A percentile compares a stretch with the other conserved stretches of the same genome.
phyloP scores from a whole-genome alignment of 139 green algal species.

The Haematococcus sp. region DNA sequence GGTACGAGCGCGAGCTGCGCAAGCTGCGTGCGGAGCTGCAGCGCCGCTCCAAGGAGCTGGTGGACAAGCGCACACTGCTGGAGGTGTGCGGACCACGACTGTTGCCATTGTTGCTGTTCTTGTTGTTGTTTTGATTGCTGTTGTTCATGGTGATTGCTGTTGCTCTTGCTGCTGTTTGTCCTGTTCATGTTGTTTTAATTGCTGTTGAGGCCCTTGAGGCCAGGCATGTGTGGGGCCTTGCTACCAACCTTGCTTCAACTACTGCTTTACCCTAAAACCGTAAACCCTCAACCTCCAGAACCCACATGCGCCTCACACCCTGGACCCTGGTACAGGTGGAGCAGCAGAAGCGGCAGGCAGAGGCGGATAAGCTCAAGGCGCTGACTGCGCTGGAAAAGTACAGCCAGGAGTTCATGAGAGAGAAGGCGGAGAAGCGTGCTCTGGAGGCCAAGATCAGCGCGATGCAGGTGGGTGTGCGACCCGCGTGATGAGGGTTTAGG shows the following conservation, averaged over 20 bases:
- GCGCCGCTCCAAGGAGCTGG: conserved; percentile 74
- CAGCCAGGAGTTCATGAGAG: conserved; percentile 81
- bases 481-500: conserved; percentile 58
- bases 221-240: background rate
- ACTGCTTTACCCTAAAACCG: no score
- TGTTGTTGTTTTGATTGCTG: no score
- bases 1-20: conserved; percentile 90
- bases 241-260: no score
- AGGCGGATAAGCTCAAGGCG: conserved; percentile 93
- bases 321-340: conserved; percentile 64
- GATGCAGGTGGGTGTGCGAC: conserved; percentile 81
- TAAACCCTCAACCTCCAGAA: no score
- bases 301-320: background rate
- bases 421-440: conserved; percentile 86
- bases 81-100: conserved; percentile 52
- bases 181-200: no score
- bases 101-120: background rate
- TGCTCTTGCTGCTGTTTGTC: background rate
- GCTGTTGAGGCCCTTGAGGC: no score
- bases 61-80: conserved; percentile 89
- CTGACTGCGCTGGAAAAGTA: conserved; percentile 88
- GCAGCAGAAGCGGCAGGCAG: conserved; percentile 85
- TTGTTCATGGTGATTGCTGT: no score
- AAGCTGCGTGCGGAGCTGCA: conserved; percentile 84
- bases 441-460: conserved; percentile 77